Percentiles rank a stretch among this genome's conserved stretches.
Evolutionary conservation across 2,329 filamentous ascomycete species (phyloP).

Genomic region (Stromatinia cepivora): DNA sequence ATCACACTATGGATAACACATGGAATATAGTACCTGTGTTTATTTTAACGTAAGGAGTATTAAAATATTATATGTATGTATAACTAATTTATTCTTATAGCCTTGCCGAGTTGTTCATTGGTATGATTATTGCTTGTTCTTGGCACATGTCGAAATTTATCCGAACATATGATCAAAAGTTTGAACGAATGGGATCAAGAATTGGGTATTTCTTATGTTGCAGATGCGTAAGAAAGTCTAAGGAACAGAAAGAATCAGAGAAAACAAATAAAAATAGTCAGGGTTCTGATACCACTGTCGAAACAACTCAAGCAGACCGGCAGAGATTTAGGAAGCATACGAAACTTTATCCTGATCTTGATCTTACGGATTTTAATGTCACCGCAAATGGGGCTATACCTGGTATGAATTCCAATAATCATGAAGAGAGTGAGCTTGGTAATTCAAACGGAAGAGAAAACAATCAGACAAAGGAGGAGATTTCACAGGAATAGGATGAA

Average conservation of each 20-base stretch:
- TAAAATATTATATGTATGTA: neutral
- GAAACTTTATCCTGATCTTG: neutral
- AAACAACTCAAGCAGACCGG: neutral
- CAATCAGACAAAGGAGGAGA: too few relatives aligned
- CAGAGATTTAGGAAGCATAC: neutral
- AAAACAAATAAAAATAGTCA: neutral
- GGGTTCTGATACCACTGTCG: neutral
- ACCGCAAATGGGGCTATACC: too few relatives aligned
- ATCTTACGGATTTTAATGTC: neutral
- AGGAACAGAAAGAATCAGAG: neutral
- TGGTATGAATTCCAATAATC: neutral
- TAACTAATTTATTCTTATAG: neutral
- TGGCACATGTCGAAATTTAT: slow-evolving; percentile 5
- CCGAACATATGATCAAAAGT: neutral
- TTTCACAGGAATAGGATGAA: neutral
- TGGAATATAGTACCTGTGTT: neutral
- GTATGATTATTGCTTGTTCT: slow-evolving; percentile 1
- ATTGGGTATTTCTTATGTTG: neutral
- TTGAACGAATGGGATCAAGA: neutral
- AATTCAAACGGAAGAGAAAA: neutral
- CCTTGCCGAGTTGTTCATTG: neutral
- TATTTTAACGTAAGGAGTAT: neutral
- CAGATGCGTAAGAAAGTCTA: neutral
- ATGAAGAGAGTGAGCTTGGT: neutral
- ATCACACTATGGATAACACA: neutral